Percentiles rank a stretch among this genome's conserved stretches.
These are phyloP conservation scores for Mycosarcoma maydis DNA, from an alignment of 1,284 basidiomycete genomes.

Conservation along the genomic window DNA sequence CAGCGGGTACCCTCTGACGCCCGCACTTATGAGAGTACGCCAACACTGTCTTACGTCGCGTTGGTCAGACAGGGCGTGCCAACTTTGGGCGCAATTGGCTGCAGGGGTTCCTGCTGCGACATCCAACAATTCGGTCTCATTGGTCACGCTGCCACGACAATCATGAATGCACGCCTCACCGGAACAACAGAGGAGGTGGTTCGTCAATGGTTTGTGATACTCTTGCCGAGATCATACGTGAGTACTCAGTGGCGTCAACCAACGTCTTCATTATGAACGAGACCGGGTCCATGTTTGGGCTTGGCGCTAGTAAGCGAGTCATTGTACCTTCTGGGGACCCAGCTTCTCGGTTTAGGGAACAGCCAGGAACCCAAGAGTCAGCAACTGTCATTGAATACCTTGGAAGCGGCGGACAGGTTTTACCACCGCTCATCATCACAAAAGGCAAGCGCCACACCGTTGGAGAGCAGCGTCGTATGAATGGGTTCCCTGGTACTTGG, in stretches of 20 bases:
- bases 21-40: conserved; percentile 3
- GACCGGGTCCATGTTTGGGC: too few species aligned
- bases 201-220: conserved; percentile 1
- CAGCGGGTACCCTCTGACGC: conserved; percentile 13
- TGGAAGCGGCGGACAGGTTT: conserved; percentile 2
- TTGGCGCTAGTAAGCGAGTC: conserved; percentile 1
- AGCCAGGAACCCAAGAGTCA: conserved; percentile 6
- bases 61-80: background rate
- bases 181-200: background rate
- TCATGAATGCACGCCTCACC: background rate
- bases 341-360: conserved; percentile 4
- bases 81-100: conserved; percentile 10
- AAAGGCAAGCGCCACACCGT: conserved; percentile 2
- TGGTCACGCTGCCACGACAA: conserved; percentile 19
- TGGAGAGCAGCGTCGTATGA: too few species aligned
- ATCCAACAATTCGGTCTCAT: conserved; percentile 1
- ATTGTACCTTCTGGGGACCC: conserved; percentile 6
- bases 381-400: conserved; percentile 15
- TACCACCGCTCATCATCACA: background rate
- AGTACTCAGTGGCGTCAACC: too few species aligned
- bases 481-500: too few species aligned
- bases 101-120: conserved; percentile 12
- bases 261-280: too few species aligned
- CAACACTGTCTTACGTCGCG: background rate
- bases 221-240: conserved; percentile 1